Conservation (phyloP, 2,329 filamentous ascomycete genomes). For the Aspergillus fijiensis region DNA sequence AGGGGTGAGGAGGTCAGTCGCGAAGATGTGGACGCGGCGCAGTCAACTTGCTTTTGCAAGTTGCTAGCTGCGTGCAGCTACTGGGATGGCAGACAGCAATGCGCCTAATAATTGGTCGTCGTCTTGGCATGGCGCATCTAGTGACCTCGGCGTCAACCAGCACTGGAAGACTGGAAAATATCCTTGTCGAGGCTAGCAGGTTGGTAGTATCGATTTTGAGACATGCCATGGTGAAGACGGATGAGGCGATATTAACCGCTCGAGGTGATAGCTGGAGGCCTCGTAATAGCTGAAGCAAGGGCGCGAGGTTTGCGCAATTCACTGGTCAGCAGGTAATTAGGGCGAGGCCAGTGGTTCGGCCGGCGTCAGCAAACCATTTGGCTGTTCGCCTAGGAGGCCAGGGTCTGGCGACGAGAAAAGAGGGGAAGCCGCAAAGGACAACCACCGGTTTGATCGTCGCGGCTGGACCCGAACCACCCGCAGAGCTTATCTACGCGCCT, state of each 20-base stretch:
- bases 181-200: not conserved
- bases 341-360: not conserved
- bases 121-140: constrained; percentile 37
- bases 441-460: constrained; percentile 27
- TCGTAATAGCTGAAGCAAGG: not conserved
- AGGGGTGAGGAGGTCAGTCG: constrained; percentile 7
- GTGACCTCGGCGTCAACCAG: constrained; percentile 2
- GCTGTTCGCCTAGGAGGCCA: not conserved
- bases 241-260: not conserved
- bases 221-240: not conserved
- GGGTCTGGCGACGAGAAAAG: constrained; percentile 1
- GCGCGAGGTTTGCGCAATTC: not conserved
- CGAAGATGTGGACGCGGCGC: constrained; percentile 10
- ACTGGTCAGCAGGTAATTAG: not conserved
- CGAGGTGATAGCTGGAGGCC: not conserved
- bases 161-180: not conserved
- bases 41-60: constrained; percentile 13
- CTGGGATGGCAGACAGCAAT: not conserved
- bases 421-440: constrained; percentile 13
- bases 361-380: not conserved
- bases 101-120: constrained; percentile 19
- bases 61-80: constrained; percentile 5
- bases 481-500: constrained; percentile 26
- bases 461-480: constrained; percentile 21
- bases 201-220: not conserved